Base-by-base conservation (phyloP, 2,329 filamentous ascomycete genomes). In the Diaporthe citriasiana region DNA sequence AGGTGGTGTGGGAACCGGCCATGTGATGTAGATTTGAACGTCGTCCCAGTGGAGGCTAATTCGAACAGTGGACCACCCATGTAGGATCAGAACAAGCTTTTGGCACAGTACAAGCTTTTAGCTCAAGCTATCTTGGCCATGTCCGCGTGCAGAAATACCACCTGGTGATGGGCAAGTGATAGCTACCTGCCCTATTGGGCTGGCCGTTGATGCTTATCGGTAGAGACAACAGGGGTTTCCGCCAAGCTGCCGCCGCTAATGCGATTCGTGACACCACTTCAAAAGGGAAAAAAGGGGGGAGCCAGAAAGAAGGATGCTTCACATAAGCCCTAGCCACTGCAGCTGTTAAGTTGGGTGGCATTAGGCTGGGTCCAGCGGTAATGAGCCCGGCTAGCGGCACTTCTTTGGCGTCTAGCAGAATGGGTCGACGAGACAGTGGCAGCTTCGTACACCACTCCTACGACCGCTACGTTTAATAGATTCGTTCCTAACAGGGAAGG, bases 61-160 rank as follows among this genome's bases (percentile, higher is more conserved):
- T 12, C n/a, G 60, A 30, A 51, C 60, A 51, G 30, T 66, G 30
- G 30, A 35, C 27, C 3, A 50, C 27, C 30, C 60, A 50, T 25
- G 42, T 17, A 47, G 45, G 40, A 66, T 3, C 33, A 53, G 38
- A 53, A 51, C 63, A 68, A 68, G 63, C 63, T 68, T 57, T 57
- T 38, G 19, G 15, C 30, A 13, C 17, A 56, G 45, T 15, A 51
- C n/a, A 56, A 33, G 27, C 55, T 38, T 63, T 53, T 27, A n/a
- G 30, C 1, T 38, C n/a, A 68, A 68, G 60, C 60, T 65, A 27
- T 53, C 47, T 40, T 12, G n/a, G 19, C 47, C 33, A n/a, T 68
- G n/a, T 5, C 17, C 3, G 33, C 30, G 15, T 53, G 63, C n/a
- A 53, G 45, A 27, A 68, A 68, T 53, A 15, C 47, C 8, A 68